These are phyloP conservation scores for Castanopsis chinensis DNA, from an alignment of 306 rosid genomes.

Conservation along the genomic window DNA sequence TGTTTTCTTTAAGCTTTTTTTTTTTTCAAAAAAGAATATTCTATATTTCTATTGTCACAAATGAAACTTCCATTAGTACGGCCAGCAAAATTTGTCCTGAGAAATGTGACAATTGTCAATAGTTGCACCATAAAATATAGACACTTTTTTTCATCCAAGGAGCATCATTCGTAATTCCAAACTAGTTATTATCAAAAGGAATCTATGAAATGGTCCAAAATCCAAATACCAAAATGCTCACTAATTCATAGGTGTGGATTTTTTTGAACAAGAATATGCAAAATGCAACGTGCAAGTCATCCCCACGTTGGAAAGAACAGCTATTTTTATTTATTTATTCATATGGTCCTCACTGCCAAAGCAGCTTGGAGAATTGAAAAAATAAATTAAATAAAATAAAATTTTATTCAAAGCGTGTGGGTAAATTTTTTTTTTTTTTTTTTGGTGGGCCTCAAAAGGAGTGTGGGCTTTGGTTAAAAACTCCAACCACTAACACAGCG, in stretches of 20 bases:
- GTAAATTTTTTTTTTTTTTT: too few relatives aligned
- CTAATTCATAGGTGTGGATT: too few relatives aligned
- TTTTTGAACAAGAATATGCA: too few relatives aligned
- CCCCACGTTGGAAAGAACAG: too few relatives aligned
- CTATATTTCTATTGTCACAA: background rate
- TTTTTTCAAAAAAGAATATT: background rate
- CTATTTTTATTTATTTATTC: too few relatives aligned
- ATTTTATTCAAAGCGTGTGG: constrained; percentile 10
- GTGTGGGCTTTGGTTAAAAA: background rate
- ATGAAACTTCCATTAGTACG: background rate
- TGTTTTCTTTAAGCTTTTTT: too few relatives aligned
- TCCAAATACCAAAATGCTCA: too few relatives aligned
- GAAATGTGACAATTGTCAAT: background rate
- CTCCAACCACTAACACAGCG: background rate
- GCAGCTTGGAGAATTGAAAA: background rate
- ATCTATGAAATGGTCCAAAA: too few relatives aligned
- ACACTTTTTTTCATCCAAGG: background rate
- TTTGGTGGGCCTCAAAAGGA: background rate
- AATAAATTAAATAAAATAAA: background rate
- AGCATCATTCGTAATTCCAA: background rate
- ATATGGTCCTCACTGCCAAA: background rate
- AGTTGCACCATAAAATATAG: background rate
- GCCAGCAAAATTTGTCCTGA: background rate
- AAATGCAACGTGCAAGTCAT: too few relatives aligned
- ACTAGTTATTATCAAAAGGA: background rate